Evolutionary conservation across 257 asterid species (phyloP), one percentile per base, ranked within the genome.

Genomic region (Penstemon davidsonii): DNA sequence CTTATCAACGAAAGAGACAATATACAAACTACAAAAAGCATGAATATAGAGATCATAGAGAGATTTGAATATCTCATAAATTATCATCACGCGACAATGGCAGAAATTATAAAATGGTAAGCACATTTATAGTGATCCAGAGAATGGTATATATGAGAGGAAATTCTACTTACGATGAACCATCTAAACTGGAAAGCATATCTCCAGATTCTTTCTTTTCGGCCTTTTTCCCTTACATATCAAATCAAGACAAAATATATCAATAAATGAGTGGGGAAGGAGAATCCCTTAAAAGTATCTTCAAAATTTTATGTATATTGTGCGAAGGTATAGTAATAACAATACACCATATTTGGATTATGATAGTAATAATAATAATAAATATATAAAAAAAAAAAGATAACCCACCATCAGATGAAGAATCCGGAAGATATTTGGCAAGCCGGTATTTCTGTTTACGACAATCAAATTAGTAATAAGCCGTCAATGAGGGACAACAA

Each of bases 341-440:
- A 44, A 66, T 13, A 36, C 40, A 45, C 39, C 18, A 64, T 36
- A 68, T 8, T 63, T n/a, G 54, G 7, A 63, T 49, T 52, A 67
- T 33, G 43, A 19, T 36, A 50, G 5, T 41, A 53, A 55, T 59
- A 38, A 55, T 25, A 25, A 25, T 25, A 25, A 25, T 2, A 25
- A 25, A 25, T 25, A 15, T 15, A 15, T 15, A 15, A 15, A 15
- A 15, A 62, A 36, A 33, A 70, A 12, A 67, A 5, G 46, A 55
- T 59, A 69, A 64, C 89, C 65, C 81, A 94, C 99, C 99, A 82
- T 94, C 99, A 60, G 90, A 80, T 58, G 96, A 87, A 66, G 95
- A 82, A 78, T 94, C 99, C 50, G 97, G 99, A 71, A 94, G 96
- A 83, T 88, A 94, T 80, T 94, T 94, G 69, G 99, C 99, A 74